A percentile compares a stretch with the other conserved stretches of the same genome.
Evolutionary conservation across 768 basidiomycete genomes (phyloP).

Genomic region (Termitomyces heimii): DNA sequence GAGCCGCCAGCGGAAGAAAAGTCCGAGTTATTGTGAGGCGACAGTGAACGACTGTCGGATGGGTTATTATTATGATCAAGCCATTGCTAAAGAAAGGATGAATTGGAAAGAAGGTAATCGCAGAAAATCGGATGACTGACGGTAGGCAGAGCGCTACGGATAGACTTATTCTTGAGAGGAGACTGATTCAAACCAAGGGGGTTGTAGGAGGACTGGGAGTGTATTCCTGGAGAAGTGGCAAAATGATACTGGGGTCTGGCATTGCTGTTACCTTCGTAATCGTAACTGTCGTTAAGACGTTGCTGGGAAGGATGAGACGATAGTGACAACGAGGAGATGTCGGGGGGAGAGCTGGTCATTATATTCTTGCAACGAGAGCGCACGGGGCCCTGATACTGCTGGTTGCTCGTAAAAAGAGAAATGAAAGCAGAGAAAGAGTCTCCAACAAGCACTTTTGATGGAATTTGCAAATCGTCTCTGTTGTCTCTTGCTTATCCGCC

Average conservation of each 20-base stretch:
- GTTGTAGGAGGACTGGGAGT: conserved; percentile 53
- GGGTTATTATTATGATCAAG: conserved; percentile 51
- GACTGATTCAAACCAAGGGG: conserved; percentile 56
- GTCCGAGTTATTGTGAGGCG: conserved; percentile 84
- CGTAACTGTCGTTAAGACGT: conserved; percentile 84
- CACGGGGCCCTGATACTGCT: conserved; percentile 16
- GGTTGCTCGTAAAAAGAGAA: conserved; percentile 28
- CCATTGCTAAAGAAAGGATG: conserved; percentile 63
- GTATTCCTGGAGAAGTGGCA: conserved; percentile 50
- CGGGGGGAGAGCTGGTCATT: conserved; percentile 81
- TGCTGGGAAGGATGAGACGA: conserved; percentile 65
- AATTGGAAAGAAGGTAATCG: conserved; percentile 10
- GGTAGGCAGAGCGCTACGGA: conserved; percentile 66
- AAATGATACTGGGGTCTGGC: conserved; percentile 67
- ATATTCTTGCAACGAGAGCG: conserved; percentile 27
- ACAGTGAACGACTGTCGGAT: conserved; percentile 74
- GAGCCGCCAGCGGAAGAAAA: conserved; percentile 86
- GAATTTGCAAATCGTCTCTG: conserved; percentile 16
- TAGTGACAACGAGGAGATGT: conserved; percentile 74
- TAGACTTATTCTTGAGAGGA: conserved; percentile 69
- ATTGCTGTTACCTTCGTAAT: conserved; percentile 62
- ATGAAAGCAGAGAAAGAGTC: conserved; percentile 18
- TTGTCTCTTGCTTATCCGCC: conserved; percentile 27
- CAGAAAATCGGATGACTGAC: conserved; percentile 39
- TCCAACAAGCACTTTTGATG: conserved; percentile 13